Base-by-base conservation (phyloP, 495 filamentous ascomycete species). In the Stereocaulon alpinum region DNA sequence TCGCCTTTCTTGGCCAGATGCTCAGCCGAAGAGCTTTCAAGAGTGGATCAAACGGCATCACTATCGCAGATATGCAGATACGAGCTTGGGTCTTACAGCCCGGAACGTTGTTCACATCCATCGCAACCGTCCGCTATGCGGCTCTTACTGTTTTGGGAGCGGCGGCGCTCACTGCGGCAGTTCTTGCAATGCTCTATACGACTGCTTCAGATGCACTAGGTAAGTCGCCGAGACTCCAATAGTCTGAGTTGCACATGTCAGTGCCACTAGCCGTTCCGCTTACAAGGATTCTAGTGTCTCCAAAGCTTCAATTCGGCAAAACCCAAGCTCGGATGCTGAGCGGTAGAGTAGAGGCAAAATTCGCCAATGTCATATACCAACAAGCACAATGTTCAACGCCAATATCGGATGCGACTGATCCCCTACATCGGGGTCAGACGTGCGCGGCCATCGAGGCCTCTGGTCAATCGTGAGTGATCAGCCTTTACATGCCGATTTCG, bases 1-100 rank as follows among this genome's bases (percentile, higher is more conserved):
- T 89, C 3, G 79, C 84, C 0, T 84, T 86, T 47, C 64, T 88
- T 6, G 86, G 86, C 0, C 86, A 89, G 72, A 77, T 84, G 4
- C 69, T 89, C 5, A 85, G 80, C 40, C 74, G 83, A 9, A 72
- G 83, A 24, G 82, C 85, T 0, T 74, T 86, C 55, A 77, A 73
- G 18, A 74, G 71, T 45, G 68, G 75, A 22, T 79, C 76, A 0
- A 64, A 69, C 30, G 86, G 86, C 0, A 76, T 88, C 48, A 86
- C 79, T 11, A 76, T 89, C 18, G 80, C 85, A 0, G 86, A 88
- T 64, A 79, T 88, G 73, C 77, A 73, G 5, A 81, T 86, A 80
- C 68, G 82, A 40, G 64, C 69, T 37, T 82, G 78, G 78, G 77
- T 82, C 49, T 76, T 78, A 66, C 78, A 82, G 63, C 80, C 80